A percentile compares a stretch with the other conserved stretches of the same genome.
Conservation (phyloP, 2,329 filamentous ascomycete genomes). For the Aspergillus sp. region DNA sequence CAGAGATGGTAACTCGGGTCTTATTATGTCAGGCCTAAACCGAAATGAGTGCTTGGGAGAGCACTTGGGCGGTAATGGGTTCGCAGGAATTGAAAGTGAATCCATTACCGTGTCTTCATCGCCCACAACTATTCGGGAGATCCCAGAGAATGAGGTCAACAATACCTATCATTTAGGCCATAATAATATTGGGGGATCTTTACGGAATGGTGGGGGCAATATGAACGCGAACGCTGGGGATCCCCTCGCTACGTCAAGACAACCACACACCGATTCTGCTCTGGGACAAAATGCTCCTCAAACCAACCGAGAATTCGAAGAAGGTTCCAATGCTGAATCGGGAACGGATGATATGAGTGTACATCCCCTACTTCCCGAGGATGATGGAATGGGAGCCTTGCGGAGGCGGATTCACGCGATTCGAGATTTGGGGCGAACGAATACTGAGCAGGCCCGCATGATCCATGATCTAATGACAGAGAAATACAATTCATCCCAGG, state of each 20-base stretch:
- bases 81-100: constrained; percentile 24
- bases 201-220: not conserved
- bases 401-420: constrained; percentile 68
- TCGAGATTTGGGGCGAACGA: constrained; percentile 59
- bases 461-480: constrained; percentile 72
- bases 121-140: constrained; percentile 17
- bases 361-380: constrained; percentile 59
- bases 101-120: constrained; percentile 17
- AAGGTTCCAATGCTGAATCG: not conserved
- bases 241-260: not conserved
- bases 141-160: constrained; percentile 4
- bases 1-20: constrained; percentile 12
- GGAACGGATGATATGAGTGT: constrained; percentile 18
- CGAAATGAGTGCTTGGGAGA: constrained; percentile 11
- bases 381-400: constrained; percentile 73
- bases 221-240: not conserved
- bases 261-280: not conserved
- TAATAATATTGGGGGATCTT: not conserved
- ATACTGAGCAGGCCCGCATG: constrained; percentile 66
- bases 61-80: constrained; percentile 14
- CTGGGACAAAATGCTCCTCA: not conserved
- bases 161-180: not conserved
- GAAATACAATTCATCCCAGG: constrained; percentile 57
- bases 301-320: constrained; percentile 1
- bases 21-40: constrained; percentile 11